Conservation (phyloP, 2,329 filamentous ascomycete species). For the Aspergillus arachidicola region DNA sequence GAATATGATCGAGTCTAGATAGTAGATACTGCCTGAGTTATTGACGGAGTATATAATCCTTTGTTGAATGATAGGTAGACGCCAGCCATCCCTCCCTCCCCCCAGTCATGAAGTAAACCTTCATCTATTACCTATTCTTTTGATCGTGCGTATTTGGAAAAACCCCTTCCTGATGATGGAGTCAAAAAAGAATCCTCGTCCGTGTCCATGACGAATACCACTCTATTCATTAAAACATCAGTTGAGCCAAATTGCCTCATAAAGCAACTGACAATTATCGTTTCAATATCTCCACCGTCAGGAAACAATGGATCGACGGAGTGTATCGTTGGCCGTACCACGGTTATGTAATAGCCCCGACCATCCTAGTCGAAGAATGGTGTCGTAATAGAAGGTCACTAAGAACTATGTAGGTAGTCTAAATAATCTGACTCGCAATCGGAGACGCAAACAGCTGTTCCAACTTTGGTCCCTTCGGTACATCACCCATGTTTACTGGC, state of each 20-base stretch:
- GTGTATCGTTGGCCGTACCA: background rate
- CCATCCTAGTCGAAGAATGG: conserved; percentile 8
- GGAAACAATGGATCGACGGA: background rate
- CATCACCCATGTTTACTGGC: background rate
- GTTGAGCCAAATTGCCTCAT: background rate
- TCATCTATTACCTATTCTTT: background rate
- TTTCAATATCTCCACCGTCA: background rate
- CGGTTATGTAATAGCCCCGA: background rate
- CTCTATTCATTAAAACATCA: background rate
- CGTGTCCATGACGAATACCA: background rate
- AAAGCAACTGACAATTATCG: background rate
- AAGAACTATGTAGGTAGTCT: background rate
- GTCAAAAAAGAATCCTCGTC: background rate
- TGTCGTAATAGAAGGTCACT: conserved; percentile 12
- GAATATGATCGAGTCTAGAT: background rate
- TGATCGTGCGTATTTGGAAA: background rate
- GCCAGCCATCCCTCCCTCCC: background rate
- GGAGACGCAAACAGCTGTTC: background rate
- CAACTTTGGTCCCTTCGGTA: background rate
- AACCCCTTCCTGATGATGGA: background rate
- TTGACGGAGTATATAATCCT: background rate
- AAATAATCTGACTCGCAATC: background rate
- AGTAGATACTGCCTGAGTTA: background rate
- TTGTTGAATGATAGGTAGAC: background rate
- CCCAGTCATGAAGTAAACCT: background rate